Evolutionary conservation across 768 basidiomycete species (phyloP).

Genomic region (Boletus rex-veris): DNA sequence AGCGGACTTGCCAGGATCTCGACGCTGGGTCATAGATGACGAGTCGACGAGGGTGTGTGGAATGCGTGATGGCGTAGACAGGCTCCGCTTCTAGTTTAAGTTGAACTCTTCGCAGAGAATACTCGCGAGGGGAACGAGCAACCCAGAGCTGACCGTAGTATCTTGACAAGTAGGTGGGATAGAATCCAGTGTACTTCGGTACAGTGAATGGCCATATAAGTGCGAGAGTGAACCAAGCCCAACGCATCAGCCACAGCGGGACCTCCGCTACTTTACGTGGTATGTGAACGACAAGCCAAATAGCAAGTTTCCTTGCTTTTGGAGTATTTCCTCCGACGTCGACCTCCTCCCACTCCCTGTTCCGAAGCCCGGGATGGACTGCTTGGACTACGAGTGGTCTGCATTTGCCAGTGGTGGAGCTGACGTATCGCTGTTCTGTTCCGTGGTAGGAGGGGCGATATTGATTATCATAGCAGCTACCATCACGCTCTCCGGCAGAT

Average conservation of each 20-base stretch:
- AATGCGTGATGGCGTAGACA: slow-evolving; percentile 8
- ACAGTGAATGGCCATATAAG: slow-evolving; percentile 15
- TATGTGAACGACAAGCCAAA: slow-evolving; percentile 12
- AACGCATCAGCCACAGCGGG: slow-evolving; percentile 12
- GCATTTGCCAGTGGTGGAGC: slow-evolving; percentile 21
- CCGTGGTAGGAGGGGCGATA: slow-evolving; percentile 15
- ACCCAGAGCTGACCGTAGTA: slow-evolving; percentile 25
- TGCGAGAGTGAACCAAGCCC: slow-evolving; percentile 16
- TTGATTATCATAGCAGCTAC: slow-evolving; percentile 16
- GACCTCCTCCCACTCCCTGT: neutral
- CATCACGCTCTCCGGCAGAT: too few species aligned
- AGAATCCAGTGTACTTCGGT: slow-evolving; percentile 5
- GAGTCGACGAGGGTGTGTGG: slow-evolving; percentile 16
- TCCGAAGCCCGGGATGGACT: slow-evolving; percentile 5
- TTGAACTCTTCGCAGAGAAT: slow-evolving; percentile 11
- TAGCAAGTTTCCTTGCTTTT: slow-evolving; percentile 11
- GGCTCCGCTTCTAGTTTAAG: slow-evolving; percentile 3
- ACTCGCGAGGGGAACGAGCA: slow-evolving; percentile 20
- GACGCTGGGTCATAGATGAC: slow-evolving; percentile 6
- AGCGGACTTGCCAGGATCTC: neutral
- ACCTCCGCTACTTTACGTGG: neutral
- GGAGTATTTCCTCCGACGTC: neutral
- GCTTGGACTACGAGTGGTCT: slow-evolving; percentile 24
- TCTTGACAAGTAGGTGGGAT: slow-evolving; percentile 17
- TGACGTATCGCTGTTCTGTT: slow-evolving; percentile 20